Conservation (phyloP, 164 flowering plant genomes). For the Santalum album region DNA sequence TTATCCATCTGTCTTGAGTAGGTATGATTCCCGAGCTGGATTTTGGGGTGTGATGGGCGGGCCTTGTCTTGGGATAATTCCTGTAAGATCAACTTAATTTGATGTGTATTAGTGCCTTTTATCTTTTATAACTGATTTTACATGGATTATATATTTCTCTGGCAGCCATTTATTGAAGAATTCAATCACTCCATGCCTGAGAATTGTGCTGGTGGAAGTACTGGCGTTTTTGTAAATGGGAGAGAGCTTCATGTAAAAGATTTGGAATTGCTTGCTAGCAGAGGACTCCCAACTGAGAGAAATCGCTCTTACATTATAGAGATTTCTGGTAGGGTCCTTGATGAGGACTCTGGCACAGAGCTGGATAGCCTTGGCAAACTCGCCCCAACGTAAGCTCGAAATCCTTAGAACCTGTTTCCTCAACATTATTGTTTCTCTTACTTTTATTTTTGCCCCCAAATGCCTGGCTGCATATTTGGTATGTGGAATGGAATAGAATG, state of each 20-base stretch:
- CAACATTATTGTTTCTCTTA: too few relatives aligned
- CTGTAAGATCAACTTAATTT: not conserved
- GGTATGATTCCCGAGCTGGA: constrained; percentile 1
- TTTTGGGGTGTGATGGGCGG: constrained; percentile 4
- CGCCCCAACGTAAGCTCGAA: constrained; percentile 1
- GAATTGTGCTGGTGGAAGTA: not conserved
- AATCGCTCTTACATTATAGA: not conserved
- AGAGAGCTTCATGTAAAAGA: not conserved
- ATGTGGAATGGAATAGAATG: too few relatives aligned
- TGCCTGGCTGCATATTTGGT: too few relatives aligned
- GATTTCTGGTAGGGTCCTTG: not conserved
- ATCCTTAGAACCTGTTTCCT: too few relatives aligned
- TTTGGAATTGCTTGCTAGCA: not conserved
- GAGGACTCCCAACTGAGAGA: not conserved
- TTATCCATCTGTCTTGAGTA: not conserved
- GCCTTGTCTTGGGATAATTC: not conserved
- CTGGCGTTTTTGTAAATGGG: not conserved
- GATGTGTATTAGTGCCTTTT: too few relatives aligned
- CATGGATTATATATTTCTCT: not conserved
- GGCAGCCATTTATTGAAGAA: constrained; percentile 1
- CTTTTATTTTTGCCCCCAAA: too few relatives aligned
- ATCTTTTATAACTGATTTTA: too few relatives aligned
- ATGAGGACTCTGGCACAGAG: not conserved
- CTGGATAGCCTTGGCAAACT: not conserved
- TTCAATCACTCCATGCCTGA: not conserved